Evolutionary conservation across 1,284 basidiomycete species (phyloP).

Genomic region (Sporisorium exsertum): DNA sequence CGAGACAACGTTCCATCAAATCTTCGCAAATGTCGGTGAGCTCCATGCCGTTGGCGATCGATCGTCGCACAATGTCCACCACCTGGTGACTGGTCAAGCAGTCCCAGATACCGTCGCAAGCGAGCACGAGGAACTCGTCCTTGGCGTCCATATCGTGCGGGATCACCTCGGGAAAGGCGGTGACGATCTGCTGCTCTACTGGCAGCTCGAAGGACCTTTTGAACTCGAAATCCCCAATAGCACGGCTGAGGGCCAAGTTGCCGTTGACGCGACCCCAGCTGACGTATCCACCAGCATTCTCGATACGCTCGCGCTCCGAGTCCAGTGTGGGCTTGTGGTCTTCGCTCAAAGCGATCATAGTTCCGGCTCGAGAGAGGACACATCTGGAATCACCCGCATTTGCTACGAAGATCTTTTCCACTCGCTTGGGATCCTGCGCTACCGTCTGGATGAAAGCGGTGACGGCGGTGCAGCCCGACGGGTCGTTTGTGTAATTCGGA

Average conservation of each 20-base stretch:
- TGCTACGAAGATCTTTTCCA: conserved; percentile 72
- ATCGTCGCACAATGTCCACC: conserved; percentile 86
- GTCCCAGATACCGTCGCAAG: conserved; percentile 99
- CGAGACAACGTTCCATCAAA: conserved; percentile 92
- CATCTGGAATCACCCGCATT: conserved; percentile 97
- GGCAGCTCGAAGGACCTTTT: conserved; percentile 88
- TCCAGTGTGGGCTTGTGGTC: conserved; percentile 96
- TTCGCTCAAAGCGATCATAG: conserved; percentile 86
- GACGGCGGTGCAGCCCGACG: conserved; percentile 96
- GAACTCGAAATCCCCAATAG: conserved; percentile 98
- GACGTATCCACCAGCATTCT: conserved; percentile 93
- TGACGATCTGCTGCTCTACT: conserved; percentile 94
- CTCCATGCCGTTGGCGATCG: conserved; percentile 83
- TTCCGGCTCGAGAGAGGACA: conserved; percentile 87
- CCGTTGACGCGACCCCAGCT: conserved; percentile 98
- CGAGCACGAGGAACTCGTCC: conserved; percentile 95
- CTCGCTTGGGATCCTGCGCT: conserved; percentile 23
- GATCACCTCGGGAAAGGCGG: conserved; percentile 90
- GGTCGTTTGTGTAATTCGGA: conserved; percentile 86
- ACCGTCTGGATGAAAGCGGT: conserved; percentile 73
- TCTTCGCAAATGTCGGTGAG: conserved; percentile 86
- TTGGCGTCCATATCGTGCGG: conserved; percentile 81
- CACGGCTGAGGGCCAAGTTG: conserved; percentile 93
- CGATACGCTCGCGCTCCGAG: conserved; percentile 86
- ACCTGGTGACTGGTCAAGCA: conserved; percentile 93